A percentile compares a stretch with the other conserved stretches of the same genome.
Conservation (phyloP, 129 eudicot genomes). For the Glebionis coronaria region DNA sequence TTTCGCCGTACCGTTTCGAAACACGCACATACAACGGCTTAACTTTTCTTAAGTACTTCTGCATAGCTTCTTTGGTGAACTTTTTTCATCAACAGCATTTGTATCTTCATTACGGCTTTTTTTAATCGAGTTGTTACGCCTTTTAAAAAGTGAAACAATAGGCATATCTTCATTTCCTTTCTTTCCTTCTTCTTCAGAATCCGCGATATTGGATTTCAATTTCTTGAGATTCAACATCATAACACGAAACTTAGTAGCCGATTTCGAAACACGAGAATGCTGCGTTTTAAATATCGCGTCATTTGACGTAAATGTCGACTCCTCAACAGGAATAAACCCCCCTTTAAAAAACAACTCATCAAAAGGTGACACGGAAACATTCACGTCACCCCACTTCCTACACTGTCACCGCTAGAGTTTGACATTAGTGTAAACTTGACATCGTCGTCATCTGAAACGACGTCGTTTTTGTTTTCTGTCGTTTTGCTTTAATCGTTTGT, state of each 20-base stretch:
- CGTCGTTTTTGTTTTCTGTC: constrained; percentile 14
- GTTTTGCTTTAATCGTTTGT: constrained; percentile 16
- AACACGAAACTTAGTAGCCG: constrained; percentile 65
- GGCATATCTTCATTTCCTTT: constrained; percentile 61
- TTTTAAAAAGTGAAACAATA: constrained; percentile 49
- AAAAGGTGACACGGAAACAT: constrained; percentile 44
- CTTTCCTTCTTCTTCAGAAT: constrained; percentile 9
- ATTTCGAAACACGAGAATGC: constrained; percentile 49
- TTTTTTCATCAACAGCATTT: constrained; percentile 35
- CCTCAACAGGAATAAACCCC: constrained; percentile 38
- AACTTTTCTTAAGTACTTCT: constrained; percentile 68
- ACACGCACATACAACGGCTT: constrained; percentile 83
- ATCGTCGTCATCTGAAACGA: constrained; percentile 26
- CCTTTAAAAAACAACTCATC: constrained; percentile 76
- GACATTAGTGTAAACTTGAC: constrained; percentile 47
- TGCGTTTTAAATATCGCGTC: constrained; percentile 31
- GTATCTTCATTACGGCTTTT: constrained; percentile 7
- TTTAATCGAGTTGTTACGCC: constrained; percentile 44
- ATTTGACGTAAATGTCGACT: constrained; percentile 10
- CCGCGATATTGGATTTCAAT: constrained; percentile 33
- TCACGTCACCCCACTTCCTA: constrained; percentile 27
- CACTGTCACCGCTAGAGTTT: constrained; percentile 34
- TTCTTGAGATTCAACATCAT: constrained; percentile 69
- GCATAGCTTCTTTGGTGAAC: constrained; percentile 57
- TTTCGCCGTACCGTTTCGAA: constrained; percentile 67